Evolutionary conservation across 495 filamentous ascomycete species (phyloP).

Genomic region (Trichocladium antarcticum): DNA sequence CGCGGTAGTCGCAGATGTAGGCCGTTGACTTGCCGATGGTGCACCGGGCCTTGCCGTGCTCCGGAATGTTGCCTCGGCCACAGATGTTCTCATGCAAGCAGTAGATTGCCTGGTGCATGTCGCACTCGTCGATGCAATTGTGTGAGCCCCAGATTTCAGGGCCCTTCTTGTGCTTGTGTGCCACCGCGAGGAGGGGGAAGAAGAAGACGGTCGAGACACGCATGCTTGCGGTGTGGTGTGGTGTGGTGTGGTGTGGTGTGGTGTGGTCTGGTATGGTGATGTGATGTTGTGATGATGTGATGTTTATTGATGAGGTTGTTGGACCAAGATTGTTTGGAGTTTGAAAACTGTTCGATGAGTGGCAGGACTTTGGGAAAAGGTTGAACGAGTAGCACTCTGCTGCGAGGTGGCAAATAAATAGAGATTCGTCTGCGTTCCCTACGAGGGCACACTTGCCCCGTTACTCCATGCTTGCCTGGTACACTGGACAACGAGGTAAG

Average conservation of each 20-base stretch:
- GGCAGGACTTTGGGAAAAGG: no score
- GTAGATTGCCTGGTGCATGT: constrained; percentile 17
- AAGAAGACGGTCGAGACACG: neutral
- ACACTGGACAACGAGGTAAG: no score
- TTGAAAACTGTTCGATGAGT: no score
- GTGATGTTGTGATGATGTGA: neutral
- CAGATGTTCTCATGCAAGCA: constrained; percentile 13
- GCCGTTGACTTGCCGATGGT: constrained; percentile 10
- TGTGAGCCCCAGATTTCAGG: constrained; percentile 10
- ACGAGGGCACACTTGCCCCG: no score
- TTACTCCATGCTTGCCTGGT: no score
- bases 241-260: neutral
- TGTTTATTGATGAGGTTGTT: neutral
- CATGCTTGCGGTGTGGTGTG: neutral
- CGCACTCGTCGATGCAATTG: constrained; percentile 12
- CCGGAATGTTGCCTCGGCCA: constrained; percentile 1
- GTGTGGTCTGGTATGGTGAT: neutral
- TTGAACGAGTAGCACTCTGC: no score
- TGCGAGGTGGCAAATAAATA: no score
- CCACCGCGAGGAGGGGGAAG: neutral
- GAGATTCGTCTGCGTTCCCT: no score
- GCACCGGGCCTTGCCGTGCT: constrained; percentile 12
- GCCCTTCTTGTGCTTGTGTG: neutral
- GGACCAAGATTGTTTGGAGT: no score
- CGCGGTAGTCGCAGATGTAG: constrained; percentile 16